phyloP scores from a whole-genome alignment of 345 rosid genomes.

The Orychophragmus violaceus region DNA sequence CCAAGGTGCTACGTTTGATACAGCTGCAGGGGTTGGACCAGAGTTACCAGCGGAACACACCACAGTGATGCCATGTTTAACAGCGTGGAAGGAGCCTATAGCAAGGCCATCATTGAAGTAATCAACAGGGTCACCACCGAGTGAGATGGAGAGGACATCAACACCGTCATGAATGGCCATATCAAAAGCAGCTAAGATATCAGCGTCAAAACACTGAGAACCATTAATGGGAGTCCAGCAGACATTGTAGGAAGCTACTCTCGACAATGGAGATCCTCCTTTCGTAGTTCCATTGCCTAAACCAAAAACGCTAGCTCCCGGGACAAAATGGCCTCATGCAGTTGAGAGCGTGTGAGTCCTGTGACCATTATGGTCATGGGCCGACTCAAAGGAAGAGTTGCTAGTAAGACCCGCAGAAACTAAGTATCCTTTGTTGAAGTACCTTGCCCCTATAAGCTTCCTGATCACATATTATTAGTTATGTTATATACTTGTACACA shows the following conservation, averaged over 20 bases:
- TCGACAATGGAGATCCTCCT: slow-evolving; percentile 23
- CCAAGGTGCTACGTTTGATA: slow-evolving; percentile 7
- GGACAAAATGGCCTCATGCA: slow-evolving; percentile 2
- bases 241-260: slow-evolving; percentile 42
- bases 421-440: slow-evolving; percentile 9
- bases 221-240: slow-evolving; percentile 30
- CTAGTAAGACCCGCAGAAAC: background rate
- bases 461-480: background rate
- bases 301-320: background rate
- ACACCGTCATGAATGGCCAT: slow-evolving; percentile 39
- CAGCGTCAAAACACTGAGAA: slow-evolving; percentile 33
- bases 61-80: slow-evolving; percentile 8
- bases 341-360: slow-evolving; percentile 12
- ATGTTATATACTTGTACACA: background rate
- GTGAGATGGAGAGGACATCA: slow-evolving; percentile 35
- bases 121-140: slow-evolving; percentile 6
- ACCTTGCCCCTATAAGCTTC: slow-evolving; percentile 15
- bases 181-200: slow-evolving; percentile 34
- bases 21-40: background rate
- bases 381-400: slow-evolving; percentile 1
- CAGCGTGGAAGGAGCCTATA: slow-evolving; percentile 5
- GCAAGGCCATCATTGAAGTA: background rate
- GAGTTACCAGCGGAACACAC: slow-evolving; percentile 11
- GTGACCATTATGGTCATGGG: background rate
- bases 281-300: background rate